A percentile compares a stretch with the other conserved stretches of the same genome.
Evolutionary conservation across 2,329 filamentous ascomycete species (phyloP).

Genomic region (Verticillium longisporum): DNA sequence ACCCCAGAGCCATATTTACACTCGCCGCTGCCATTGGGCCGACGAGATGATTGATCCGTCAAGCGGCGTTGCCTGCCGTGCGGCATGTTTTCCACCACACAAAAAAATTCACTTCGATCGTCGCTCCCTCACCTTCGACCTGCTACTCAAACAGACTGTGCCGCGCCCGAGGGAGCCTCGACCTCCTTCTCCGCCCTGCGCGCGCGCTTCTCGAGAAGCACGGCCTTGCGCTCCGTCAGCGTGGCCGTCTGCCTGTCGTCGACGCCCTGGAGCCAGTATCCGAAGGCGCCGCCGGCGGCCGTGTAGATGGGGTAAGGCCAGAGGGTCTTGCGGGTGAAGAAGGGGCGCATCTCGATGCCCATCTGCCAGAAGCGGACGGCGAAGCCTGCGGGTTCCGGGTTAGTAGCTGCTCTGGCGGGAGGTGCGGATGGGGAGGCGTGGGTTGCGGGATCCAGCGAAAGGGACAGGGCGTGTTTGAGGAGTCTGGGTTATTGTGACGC

Average conservation of each 20-base stretch:
- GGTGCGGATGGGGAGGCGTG: neutral
- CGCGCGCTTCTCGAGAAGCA: conserved; percentile 82
- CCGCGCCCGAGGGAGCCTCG: conserved; percentile 14
- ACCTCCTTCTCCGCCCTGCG: conserved; percentile 44
- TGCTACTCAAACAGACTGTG: neutral
- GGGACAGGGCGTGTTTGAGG: neutral
- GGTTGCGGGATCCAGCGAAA: too few relatives aligned
- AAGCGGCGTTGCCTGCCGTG: neutral
- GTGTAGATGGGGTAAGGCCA: conserved; percentile 92
- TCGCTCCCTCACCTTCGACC: neutral
- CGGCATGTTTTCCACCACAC: neutral
- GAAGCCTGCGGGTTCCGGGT: conserved; percentile 55
- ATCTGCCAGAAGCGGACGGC: conserved; percentile 93
- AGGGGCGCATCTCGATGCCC: conserved; percentile 95
- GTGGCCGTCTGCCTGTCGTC: conserved; percentile 74
- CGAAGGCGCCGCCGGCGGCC: conserved; percentile 80
- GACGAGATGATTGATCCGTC: neutral
- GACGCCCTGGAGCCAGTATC: conserved; percentile 93
- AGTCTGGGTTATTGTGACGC: conserved; percentile 28
- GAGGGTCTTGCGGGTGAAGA: conserved; percentile 77
- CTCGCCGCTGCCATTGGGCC: neutral
- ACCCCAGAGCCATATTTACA: neutral
- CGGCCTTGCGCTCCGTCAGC: conserved; percentile 70
- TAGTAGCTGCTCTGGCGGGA: neutral
- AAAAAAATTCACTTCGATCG: neutral